Evolutionary conservation across 257 asterid species (phyloP).

Genomic region (Oldenlandia corymbosa): DNA sequence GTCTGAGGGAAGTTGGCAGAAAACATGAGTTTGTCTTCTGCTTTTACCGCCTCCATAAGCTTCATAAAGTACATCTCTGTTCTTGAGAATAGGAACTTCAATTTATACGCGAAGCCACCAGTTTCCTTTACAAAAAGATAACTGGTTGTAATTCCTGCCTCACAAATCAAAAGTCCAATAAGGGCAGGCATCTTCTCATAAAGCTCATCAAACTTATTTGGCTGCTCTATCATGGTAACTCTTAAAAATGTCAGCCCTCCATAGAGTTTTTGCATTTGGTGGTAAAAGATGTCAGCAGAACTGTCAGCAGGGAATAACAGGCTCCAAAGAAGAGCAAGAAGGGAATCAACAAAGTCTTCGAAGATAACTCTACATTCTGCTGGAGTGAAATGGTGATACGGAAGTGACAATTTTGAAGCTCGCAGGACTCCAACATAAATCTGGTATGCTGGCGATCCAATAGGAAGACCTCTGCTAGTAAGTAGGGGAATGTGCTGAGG

Average conservation of each 20-base stretch:
- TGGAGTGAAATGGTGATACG: not conserved
- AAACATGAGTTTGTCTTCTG: not conserved
- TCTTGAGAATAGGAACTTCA: too few relatives aligned
- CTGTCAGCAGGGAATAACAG: too few relatives aligned
- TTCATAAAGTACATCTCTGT: too few relatives aligned
- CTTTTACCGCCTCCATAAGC: not conserved
- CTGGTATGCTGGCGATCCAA: not conserved
- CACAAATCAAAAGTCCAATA: not conserved
- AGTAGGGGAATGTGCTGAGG: too few relatives aligned
- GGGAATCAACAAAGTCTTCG: not conserved
- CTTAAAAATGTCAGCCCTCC: not conserved
- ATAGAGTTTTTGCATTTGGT: not conserved
- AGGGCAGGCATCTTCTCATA: not conserved
- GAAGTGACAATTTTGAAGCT: not conserved
- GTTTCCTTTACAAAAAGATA: not conserved
- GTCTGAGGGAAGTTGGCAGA: not conserved
- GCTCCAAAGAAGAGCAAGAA: not conserved
- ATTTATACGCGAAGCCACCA: not conserved
- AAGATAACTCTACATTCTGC: not conserved
- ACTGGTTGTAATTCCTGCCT: not conserved
- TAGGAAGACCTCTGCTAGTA: not conserved
- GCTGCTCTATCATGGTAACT: not conserved
- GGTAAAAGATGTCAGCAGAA: not conserved
- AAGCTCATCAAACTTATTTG: too few relatives aligned
- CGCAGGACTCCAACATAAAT: not conserved